Evolutionary conservation across 2,329 filamentous ascomycete genomes (phyloP), one percentile per base, ranked within the genome.

Genomic region (Coniochaeta sp.): DNA sequence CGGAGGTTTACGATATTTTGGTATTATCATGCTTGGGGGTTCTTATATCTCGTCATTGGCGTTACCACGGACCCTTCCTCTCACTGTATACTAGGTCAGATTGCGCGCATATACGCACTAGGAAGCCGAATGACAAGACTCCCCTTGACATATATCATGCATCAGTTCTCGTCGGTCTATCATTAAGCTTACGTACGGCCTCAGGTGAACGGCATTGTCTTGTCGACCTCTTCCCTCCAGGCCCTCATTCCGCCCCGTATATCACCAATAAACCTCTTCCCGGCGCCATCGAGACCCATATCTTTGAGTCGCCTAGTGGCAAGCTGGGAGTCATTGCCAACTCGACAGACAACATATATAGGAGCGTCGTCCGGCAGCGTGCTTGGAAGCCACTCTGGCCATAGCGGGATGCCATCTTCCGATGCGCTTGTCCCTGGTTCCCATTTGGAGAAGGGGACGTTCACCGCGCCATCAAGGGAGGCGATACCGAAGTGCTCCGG

Each of bases 401-500:
- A 4, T 30, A 30, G 6, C 20, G 16, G 18, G 22, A 24, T 42
- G 3, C 31, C 42, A 13, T 54, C 56, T 30, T n/a, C 47, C 22
- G n/a, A 18, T 3, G 5, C 31, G 16, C 26, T 14, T n/a, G 8
- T 24, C 7, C 22, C 13, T 14, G 81, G 69, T 1, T 31, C 24
- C 45, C 7, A 31, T 31, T 67, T 73, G 12, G 82, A 86, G 61
- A 86, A 87, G 0, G 82, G 87, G 1, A 91, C 66, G 58, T 90
- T 96, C 49, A 95, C 70, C 24, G 89, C 89, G 0, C 87, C 87
- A 0, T 83, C 74, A 7, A 99, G 74, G 55, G 77, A 83, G 56
- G 86, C 91, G 42, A 97, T 83, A 14, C 87, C 85, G 58, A 89
- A 96, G 55, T 96, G 89, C 26, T 90, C 87, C 60, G 82, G 82